phyloP scores from a whole-genome alignment of 2,329 filamentous ascomycete species.

The Fusarium algeriense region DNA sequence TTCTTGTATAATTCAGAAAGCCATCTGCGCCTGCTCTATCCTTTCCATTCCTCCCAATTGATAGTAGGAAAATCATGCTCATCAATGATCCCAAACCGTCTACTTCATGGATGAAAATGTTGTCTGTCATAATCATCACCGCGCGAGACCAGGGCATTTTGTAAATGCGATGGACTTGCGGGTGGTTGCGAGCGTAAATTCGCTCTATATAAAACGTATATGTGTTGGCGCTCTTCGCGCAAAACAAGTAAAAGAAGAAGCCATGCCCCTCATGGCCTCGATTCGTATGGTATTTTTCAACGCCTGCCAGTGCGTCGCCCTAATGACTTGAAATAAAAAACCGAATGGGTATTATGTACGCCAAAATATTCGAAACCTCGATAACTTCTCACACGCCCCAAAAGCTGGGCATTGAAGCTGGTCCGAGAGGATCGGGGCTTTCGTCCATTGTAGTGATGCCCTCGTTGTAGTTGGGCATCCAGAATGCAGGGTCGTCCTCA shows the following conservation, averaged over 20 bases:
- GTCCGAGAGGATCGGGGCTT: conserved; percentile 51
- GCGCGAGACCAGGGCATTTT: conserved; percentile 16
- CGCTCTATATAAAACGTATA: conserved; percentile 47
- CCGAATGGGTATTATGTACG: conserved; percentile 51
- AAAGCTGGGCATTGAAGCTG: conserved; percentile 49
- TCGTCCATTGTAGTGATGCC: conserved; percentile 53
- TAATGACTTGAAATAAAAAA: conserved; percentile 45
- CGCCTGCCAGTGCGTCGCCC: conserved; percentile 45
- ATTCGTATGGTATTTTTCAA: conserved; percentile 43
- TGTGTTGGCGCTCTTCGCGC: conserved; percentile 42
- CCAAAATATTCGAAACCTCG: conserved; percentile 41
- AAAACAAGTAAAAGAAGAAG: conserved; percentile 35
- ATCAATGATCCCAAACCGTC: conserved; percentile 30
- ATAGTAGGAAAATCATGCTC: conserved; percentile 29
- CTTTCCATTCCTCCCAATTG: conserved; percentile 16
- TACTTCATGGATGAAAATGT: conserved; percentile 41
- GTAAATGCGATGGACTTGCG: conserved; percentile 5
- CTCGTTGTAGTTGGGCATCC: conserved; percentile 62
- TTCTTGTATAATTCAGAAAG: conserved; percentile 35
- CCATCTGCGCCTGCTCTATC: conserved; percentile 36
- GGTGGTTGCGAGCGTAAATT: conserved; percentile 34
- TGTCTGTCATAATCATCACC: conserved; percentile 45
- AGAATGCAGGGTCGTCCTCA: conserved; percentile 65
- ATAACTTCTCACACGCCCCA: conserved; percentile 53
- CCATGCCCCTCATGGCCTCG: conserved; percentile 38